These are phyloP conservation scores for Saccharomyces pastorianus DNA, from an alignment of 1,139 yeast genomes.

Conservation along the genomic window DNA sequence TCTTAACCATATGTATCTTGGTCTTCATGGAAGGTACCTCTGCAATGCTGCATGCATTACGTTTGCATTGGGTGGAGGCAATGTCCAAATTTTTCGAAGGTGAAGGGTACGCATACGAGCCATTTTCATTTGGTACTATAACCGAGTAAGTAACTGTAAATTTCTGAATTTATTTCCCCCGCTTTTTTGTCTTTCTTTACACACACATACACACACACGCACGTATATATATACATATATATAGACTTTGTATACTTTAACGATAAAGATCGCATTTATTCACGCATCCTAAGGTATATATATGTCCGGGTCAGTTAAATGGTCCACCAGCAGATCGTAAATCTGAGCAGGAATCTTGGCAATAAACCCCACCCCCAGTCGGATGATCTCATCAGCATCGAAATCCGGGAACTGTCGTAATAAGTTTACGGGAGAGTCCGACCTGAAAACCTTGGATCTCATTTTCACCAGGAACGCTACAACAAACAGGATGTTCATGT, in stretches of 20 bases:
- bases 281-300: not conserved
- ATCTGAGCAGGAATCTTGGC: conserved; percentile 64
- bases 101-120: conserved; percentile 65
- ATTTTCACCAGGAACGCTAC: conserved; percentile 79
- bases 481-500: conserved; percentile 74
- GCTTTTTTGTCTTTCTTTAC: not conserved
- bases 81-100: conserved; percentile 43
- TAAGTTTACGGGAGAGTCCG: conserved; percentile 60
- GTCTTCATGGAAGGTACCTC: conserved; percentile 84
- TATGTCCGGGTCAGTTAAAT: conserved; percentile 47
- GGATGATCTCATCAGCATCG: conserved; percentile 68
- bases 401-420: conserved; percentile 66
- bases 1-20: conserved; percentile 60
- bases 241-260: not conserved
- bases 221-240: not conserved
- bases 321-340: conserved; percentile 63
- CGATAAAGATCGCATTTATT: not conserved
- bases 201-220: not conserved
- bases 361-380: conserved; percentile 71
- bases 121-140: conserved; percentile 45
- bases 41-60: conserved; percentile 76
- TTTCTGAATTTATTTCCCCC: not conserved
- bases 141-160: not conserved
- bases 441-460: conserved; percentile 49
- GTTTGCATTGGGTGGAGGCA: conserved; percentile 23